Conservation (phyloP, 495 filamentous ascomycete species). For the Penicillium tannophilum region DNA sequence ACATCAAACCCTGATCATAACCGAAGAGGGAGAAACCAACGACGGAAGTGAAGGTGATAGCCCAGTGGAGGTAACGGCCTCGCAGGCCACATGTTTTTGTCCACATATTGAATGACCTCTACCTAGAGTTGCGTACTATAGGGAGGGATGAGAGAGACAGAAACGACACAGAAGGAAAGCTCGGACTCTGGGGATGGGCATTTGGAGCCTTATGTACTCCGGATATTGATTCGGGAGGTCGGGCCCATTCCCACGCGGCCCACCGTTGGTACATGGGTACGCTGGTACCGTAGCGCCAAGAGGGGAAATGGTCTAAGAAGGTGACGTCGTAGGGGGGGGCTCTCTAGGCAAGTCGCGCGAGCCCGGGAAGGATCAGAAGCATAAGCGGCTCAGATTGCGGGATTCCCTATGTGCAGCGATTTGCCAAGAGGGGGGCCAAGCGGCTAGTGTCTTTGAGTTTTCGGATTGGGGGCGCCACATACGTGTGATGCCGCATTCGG, state of each 20-base stretch:
- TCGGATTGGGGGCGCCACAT: conserved; percentile 5
- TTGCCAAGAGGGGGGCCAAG: conserved; percentile 4
- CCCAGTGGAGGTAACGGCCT: conserved; percentile 38
- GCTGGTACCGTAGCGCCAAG: conserved; percentile 7
- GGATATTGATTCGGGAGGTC: background rate
- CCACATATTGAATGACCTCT: conserved; percentile 36
- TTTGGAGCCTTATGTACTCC: conserved; percentile 1
- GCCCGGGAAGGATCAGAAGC: conserved; percentile 7
- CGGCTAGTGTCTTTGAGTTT: conserved; percentile 3
- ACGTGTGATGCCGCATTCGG: conserved; percentile 6
- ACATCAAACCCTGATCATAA: conserved; percentile 75
- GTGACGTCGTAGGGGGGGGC: conserved; percentile 6
- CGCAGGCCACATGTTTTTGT: conserved; percentile 39
- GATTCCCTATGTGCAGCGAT: background rate
- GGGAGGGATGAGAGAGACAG: conserved; percentile 4
- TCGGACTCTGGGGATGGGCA: conserved; percentile 5
- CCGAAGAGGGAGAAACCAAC: conserved; percentile 75
- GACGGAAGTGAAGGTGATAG: conserved; percentile 43
- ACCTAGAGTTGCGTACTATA: background rate
- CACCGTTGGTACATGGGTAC: conserved; percentile 3
- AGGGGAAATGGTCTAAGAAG: background rate
- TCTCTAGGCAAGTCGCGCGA: conserved; percentile 9
- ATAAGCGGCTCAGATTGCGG: conserved; percentile 4
- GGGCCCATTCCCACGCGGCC: conserved; percentile 1
- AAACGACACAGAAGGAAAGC: conserved; percentile 5